These are phyloP conservation scores for Cercospora sp. DNA, from an alignment of 2,329 filamentous ascomycete genomes.

Conservation along the genomic window DNA sequence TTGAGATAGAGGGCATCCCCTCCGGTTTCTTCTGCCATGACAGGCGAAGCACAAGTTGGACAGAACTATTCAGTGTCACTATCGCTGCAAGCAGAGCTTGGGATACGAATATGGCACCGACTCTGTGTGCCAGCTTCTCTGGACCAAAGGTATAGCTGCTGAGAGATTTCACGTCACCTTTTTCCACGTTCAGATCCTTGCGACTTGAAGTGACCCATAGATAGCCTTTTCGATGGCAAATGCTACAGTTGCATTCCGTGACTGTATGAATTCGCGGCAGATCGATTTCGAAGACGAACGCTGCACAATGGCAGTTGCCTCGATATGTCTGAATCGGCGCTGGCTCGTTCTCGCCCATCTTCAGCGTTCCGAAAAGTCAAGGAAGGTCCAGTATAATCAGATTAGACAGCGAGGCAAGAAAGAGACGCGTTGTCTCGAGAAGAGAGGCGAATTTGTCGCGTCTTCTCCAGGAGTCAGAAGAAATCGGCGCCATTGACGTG, in stretches of 20 bases:
- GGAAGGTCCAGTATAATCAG: too few relatives aligned
- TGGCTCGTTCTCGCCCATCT: not conserved
- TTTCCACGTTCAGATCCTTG: not conserved
- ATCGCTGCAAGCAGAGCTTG: not conserved
- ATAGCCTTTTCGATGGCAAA: not conserved
- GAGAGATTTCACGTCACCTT: not conserved
- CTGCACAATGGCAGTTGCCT: not conserved
- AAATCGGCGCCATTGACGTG: not conserved
- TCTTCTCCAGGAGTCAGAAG: not conserved
- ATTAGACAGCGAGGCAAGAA: too few relatives aligned
- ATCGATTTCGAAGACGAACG: not conserved
- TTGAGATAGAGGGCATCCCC: not conserved
- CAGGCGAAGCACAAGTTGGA: not conserved
- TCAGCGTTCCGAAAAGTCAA: not conserved
- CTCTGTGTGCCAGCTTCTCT: not conserved
- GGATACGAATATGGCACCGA: not conserved
- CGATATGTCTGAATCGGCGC: not conserved
- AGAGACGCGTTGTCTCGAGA: too few relatives aligned
- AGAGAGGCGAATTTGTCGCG: not conserved
- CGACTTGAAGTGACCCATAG: not conserved
- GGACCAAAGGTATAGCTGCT: not conserved
- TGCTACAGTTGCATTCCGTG: not conserved
- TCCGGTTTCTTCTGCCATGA: not conserved
- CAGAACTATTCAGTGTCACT: not conserved
- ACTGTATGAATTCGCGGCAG: not conserved